Percentiles rank a stretch among this genome's conserved stretches.
These are phyloP conservation scores for Sarocladiaceae sp. DNA, from an alignment of 2,329 filamentous ascomycete genomes.

Conservation along the genomic window DNA sequence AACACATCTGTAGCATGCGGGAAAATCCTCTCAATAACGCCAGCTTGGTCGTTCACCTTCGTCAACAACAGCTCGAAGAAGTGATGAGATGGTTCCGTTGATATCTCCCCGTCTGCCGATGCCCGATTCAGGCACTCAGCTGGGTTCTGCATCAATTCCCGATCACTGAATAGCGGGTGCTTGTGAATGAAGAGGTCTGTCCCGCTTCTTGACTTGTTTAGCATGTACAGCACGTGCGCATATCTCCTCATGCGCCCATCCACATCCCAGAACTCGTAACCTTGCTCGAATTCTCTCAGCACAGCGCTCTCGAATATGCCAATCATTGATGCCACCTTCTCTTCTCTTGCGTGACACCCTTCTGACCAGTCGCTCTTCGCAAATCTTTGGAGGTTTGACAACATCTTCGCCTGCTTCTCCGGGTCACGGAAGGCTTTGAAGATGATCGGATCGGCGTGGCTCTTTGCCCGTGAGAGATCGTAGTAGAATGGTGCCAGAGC, in stretches of 20 bases:
- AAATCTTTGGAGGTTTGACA: conserved; percentile 75
- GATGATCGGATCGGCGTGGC: conserved; percentile 71
- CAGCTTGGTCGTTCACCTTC: conserved; percentile 76
- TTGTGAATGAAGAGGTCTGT: conserved; percentile 85
- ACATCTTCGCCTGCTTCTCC: conserved; percentile 83
- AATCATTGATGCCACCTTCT: conserved; percentile 67
- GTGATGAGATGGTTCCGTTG: conserved; percentile 69
- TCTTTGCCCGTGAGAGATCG: conserved; percentile 67
- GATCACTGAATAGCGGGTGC: conserved; percentile 74
- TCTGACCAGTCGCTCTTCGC: conserved; percentile 72
- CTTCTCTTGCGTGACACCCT: conserved; percentile 65
- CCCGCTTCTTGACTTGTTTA: conserved; percentile 74
- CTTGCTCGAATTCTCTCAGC: conserved; percentile 85
- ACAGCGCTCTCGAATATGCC: conserved; percentile 86
- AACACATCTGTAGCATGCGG: conserved; percentile 64
- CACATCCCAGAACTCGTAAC: conserved; percentile 81
- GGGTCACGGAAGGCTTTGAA: conserved; percentile 80
- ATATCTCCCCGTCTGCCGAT: conserved; percentile 56
- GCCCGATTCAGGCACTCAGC: conserved; percentile 74
- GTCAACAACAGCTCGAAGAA: conserved; percentile 73
- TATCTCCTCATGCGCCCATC: conserved; percentile 86
- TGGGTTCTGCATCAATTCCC: conserved; percentile 59
- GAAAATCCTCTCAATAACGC: conserved; percentile 77
- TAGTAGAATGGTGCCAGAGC: conserved; percentile 83
- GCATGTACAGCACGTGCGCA: conserved; percentile 72